Base-by-base conservation (phyloP, 176 grass and related monocot genomes). In the Oryza nivara region DNA sequence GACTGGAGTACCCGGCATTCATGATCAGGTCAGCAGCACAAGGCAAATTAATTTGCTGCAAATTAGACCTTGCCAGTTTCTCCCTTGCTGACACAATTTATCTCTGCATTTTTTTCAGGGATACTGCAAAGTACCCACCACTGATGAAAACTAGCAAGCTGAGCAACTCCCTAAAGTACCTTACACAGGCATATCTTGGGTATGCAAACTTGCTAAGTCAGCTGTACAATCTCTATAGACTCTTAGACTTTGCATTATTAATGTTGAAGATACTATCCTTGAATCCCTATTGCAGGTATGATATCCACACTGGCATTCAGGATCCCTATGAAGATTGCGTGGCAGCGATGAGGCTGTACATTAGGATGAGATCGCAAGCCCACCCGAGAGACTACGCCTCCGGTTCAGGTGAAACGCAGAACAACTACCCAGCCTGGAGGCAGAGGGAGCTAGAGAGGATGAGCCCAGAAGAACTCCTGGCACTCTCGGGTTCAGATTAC, bases 81-180 rank as follows among this genome's bases (percentile, higher is more conserved):
- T 73, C 1, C 51, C 32, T 70, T 77, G 7, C 32, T 77, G 10
- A 85, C 34, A 61, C 1, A 47, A 43, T 54, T n/a, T 51, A 7
- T 85, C 74, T 41, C n/a, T 52, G 35, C 65, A 67, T 80, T 34
- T 34, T 34, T 28, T 66, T 51, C 67, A 97, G 95, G 76, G 95
- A 97, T 51, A 94, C 85, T 58, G 90, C 88, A 25, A 91, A 86
- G 9, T 97, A 97, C 86, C 92, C 95, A 40, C 95, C 90, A 41
- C 69, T 97, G 88, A 94, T 92, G 95, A 97, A 94, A 85, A 97
- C 95, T 12, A 97, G 88, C 95, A 97, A 94, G 90, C 88, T 97
- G 76, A 94, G 86, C 61, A 97, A 97, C 79, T 84, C 92, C 20
- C 82, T 94, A 6, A 97, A 92, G 84, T 94, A 97, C 79, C 90